Evolutionary conservation across 257 asterid genomes (phyloP), one percentile per base, ranked within the genome.

Genomic region (Jasminum sambac): DNA sequence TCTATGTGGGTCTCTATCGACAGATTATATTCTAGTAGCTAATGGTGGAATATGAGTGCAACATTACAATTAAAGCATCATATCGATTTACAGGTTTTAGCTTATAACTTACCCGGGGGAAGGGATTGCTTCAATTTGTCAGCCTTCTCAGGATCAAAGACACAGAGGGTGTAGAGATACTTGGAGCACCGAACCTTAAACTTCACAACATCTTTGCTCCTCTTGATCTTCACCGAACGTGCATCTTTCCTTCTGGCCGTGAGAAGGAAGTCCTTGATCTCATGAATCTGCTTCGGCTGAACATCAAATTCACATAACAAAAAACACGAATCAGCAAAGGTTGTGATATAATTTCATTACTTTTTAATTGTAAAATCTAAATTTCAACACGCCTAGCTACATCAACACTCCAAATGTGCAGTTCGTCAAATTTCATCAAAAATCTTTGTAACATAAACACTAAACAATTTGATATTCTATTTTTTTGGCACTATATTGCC

Each of bases 211-310:
- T 81, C 85, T 52, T 78, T 78, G 78, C 85, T 78, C 65, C 69
- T 81, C 83, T 81, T 81, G 76, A 81, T 81, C 69, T 81, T 81
- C 66, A 81, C 80, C 0, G 85, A 81, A 34, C 78, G 85, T 9
- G 85, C 85, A 78, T 81, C 85, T 72, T 81, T 81, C 80, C 85
- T 71, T 62, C 85, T 71, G 8, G 85, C 85, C 21, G 85, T 81
- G 46, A 78, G 79, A 5, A 81, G 82, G 78, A 81, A 81, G 76
- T 81, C 85, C 48, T 81, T 81, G 24, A 81, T 81, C 85, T 81
- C 85, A 2, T 81, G 83, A 72, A 81, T 81, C 66, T 81, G 85
- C 81, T 78, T 81, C 36, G 85, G 85, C 85, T 81, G 83, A 34
- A 59, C 1, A 70, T 38, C 48, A 37, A 2, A 37, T 30, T 30